Evolutionary conservation across 345 rosid species (phyloP), one percentile per base, ranked within the genome.

Genomic region (Conringia planisiliqua): DNA sequence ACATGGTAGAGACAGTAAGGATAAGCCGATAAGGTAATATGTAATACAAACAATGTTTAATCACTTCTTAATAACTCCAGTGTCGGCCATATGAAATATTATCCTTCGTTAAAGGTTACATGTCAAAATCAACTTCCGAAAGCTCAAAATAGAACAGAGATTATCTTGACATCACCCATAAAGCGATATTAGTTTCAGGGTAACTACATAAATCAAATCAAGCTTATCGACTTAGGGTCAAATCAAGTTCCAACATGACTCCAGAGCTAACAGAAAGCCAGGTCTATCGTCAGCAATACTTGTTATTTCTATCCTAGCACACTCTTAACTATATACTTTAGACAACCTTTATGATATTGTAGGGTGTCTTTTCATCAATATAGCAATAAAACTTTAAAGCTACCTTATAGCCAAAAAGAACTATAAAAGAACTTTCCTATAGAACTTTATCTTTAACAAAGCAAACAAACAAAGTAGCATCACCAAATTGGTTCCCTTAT

Each of bases 371-470:
- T 57, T 38, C 24, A 77, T 66, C 40, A 71, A 77, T 13, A 57
- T 30, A 46, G 39, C 30, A 51, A 18, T 16, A 33, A 0, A 62
- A 44, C 42, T 68, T 68, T 57, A 35, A 75, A 47, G 18, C 63
- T 60, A 70, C 51, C 75, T 18, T 27, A 44, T 54, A 55, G 26
- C 70, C 51, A 59, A 36, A 70, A 52, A 44, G n/a, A 8, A 29
- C 11, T 43, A 56, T 63, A 71, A 46, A 56, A 70, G 18, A 57
- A 39, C 57, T 65, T 48, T 66, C 68, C 4, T 38, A 56, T 12
- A 71, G 7, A 10, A 47, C 81, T 71, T 71, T 65, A 71, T 39
- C 68, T 77, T 77, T 71, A 65, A 66, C 68, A 77, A 71, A 77
- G 62, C 40, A 58, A 65, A 63, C 44, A 77, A 60, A 55, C 61